A percentile compares a stretch with the other conserved stretches of the same genome.
Conservation (phyloP, 805 yeast genomes). For the Nakazawaea pomicola region DNA sequence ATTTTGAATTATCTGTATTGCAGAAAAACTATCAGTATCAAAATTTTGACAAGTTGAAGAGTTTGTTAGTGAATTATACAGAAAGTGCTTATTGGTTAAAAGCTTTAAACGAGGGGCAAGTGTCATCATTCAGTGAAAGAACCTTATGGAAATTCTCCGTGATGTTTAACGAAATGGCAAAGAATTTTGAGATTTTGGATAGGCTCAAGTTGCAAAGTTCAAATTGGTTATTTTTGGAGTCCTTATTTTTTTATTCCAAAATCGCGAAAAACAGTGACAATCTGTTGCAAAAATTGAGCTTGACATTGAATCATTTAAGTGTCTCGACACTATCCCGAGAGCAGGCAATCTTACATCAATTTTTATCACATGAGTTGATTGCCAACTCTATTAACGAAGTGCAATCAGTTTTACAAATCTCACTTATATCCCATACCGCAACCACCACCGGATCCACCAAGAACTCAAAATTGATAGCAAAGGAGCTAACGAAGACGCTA, state of each 20-base stretch:
- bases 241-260: slow-evolving; percentile 4
- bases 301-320: neutral
- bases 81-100: slow-evolving; percentile 3
- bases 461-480: neutral
- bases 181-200: neutral
- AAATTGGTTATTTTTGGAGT: slow-evolving; percentile 9
- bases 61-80: neutral
- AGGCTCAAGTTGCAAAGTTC: neutral
- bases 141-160: slow-evolving; percentile 10
- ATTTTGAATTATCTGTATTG: slow-evolving; percentile 8
- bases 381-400: neutral
- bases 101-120: neutral
- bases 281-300: neutral
- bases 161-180: neutral
- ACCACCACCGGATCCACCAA: neutral
- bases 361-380: slow-evolving; percentile 1
- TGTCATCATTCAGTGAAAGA: slow-evolving; percentile 8
- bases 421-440: neutral
- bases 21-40: slow-evolving; percentile 7
- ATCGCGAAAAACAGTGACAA: neutral
- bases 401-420: neutral
- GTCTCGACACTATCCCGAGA: neutral
- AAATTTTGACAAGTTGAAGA: neutral
- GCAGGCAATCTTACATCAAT: neutral
- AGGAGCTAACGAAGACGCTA: slow-evolving; percentile 1